Conservation (phyloP, 371 early-diverging fungal genomes). For the Batkoa obscura region DNA sequence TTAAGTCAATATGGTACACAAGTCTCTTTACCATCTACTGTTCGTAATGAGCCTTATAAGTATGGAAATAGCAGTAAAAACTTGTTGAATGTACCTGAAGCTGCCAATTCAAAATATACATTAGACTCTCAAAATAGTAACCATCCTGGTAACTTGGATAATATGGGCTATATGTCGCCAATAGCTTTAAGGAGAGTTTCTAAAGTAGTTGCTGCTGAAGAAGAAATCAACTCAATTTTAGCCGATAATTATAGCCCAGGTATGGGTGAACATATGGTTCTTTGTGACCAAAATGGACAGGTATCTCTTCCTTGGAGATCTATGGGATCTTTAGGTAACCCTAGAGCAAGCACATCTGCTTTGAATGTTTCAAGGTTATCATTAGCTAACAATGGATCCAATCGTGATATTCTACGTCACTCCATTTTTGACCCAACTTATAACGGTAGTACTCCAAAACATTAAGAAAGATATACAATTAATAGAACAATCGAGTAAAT, state of each 20-base stretch:
- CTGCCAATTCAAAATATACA: neutral
- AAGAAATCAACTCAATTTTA: neutral
- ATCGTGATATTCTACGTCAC: no score
- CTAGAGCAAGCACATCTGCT: no score
- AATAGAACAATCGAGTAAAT: no score
- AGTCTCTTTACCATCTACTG: neutral
- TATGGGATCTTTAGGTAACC: no score
- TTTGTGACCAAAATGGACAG: no score
- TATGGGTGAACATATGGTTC: no score
- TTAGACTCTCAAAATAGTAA: neutral
- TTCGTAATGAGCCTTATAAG: neutral
- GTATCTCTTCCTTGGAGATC: no score
- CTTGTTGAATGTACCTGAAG: neutral
- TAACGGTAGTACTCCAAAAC: no score
- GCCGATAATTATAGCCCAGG: neutral
- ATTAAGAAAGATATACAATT: no score
- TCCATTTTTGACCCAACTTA: no score
- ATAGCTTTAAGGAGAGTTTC: neutral
- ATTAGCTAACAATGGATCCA: no score
- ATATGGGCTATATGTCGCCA: constrained; percentile 1
- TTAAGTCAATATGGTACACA: neutral
- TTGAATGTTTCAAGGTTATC: no score
- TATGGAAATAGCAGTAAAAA: neutral
- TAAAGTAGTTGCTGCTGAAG: neutral
- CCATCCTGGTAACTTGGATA: neutral